Evolutionary conservation across 371 early-diverging fungal genomes (phyloP).

Genomic region (Entomophthora muscae): DNA sequence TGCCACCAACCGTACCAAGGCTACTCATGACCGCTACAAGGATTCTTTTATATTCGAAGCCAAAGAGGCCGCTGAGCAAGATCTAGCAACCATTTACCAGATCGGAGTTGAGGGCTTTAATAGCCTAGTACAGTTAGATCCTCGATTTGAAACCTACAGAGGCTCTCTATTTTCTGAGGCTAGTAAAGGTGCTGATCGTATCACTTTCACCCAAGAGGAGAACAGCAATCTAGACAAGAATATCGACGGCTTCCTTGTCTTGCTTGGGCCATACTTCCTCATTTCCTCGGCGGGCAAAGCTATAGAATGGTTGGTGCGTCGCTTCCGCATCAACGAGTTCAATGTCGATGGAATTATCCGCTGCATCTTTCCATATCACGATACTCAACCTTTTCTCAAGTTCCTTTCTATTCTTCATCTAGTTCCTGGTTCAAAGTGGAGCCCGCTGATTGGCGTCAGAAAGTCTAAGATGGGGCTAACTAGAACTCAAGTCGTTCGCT

Average conservation of each 20-base stretch:
- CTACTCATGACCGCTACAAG: conserved; percentile 17
- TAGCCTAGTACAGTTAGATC: conserved; percentile 47
- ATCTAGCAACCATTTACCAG: conserved; percentile 67
- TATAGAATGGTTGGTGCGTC: conserved; percentile 82
- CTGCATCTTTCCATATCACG: conserved; percentile 81
- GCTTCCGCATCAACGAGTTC: conserved; percentile 74
- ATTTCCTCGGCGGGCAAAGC: conserved; percentile 66
- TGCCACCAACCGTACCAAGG: background rate
- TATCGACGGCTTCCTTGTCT: conserved; percentile 49
- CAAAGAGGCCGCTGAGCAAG: conserved; percentile 74
- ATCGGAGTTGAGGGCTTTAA: conserved; percentile 66
- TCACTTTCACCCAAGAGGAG: conserved; percentile 56
- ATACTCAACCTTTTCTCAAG: conserved; percentile 67
- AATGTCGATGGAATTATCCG: conserved; percentile 62
- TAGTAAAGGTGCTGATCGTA: conserved; percentile 62
- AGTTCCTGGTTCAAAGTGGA: conserved; percentile 17
- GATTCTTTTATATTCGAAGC: conserved; percentile 69
- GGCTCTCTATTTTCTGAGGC: conserved; percentile 62
- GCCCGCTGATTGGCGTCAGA: conserved; percentile 3
- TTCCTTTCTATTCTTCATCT: conserved; percentile 52
- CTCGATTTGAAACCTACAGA: conserved; percentile 46
- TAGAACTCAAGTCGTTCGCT: background rate
- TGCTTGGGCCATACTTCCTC: conserved; percentile 67
- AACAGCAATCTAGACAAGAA: conserved; percentile 60
- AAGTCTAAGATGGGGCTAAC: background rate